These are phyloP conservation scores for Friedmanniomyces simplex DNA, from an alignment of 495 filamentous ascomycete genomes.

Conservation along the genomic window DNA sequence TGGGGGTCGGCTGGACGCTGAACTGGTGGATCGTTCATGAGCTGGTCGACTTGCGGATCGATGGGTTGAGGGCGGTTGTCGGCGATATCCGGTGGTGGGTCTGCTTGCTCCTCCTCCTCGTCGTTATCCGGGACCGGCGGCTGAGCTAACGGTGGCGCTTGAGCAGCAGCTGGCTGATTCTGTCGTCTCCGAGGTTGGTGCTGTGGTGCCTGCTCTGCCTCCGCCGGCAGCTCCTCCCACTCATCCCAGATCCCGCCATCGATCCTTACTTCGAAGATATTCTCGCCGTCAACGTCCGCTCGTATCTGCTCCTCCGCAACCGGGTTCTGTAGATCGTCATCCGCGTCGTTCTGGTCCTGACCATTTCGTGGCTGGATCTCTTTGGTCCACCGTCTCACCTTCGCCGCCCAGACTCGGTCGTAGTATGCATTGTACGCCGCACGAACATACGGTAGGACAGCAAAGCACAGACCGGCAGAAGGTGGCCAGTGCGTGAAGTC, in stretches of 20 bases:
- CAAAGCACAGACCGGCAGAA: conserved; percentile 58
- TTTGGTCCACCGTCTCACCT: conserved; percentile 55
- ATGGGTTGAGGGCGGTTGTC: neutral
- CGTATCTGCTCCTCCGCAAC: conserved; percentile 34
- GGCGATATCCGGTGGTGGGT: conserved; percentile 7
- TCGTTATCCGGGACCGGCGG: neutral
- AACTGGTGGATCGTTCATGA: too few relatives aligned
- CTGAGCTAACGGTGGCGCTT: conserved; percentile 14
- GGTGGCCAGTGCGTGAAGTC: conserved; percentile 60
- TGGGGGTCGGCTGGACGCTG: neutral
- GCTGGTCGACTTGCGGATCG: neutral
- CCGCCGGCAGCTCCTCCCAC: conserved; percentile 20
- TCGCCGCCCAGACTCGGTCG: conserved; percentile 48
- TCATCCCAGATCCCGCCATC: conserved; percentile 28
- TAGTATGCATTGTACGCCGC: conserved; percentile 57
- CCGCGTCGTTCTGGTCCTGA: conserved; percentile 39
- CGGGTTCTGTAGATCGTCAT: conserved; percentile 28
- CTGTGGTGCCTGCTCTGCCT: neutral
- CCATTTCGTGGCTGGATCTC: conserved; percentile 53
- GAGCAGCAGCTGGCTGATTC: too few relatives aligned
- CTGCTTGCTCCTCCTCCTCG: conserved; percentile 2
- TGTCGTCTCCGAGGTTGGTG: neutral
- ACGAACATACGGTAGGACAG: conserved; percentile 57
- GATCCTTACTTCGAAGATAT: conserved; percentile 27
- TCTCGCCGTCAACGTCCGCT: conserved; percentile 24